Evolutionary conservation across 345 rosid genomes (phyloP), one percentile per base, ranked within the genome.

Genomic region (Lenwebbia sp.): DNA sequence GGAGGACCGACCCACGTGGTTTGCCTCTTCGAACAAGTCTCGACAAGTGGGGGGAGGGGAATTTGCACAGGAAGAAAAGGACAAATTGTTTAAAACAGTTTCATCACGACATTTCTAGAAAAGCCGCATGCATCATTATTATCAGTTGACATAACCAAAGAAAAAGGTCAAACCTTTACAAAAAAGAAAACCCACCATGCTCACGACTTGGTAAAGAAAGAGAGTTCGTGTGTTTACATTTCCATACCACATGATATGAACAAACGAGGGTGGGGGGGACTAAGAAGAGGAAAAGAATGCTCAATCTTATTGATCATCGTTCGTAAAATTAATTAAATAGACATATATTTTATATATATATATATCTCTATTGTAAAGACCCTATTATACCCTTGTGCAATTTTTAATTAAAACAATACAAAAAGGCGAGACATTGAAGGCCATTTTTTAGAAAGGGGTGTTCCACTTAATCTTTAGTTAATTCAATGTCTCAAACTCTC

Each of bases 401-500:
- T 70, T 70, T 88, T 70, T 50, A 50, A 83, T 91, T 86, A 74
- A 91, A 90, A 75, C 49, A n/a, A 84, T 44, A 82, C 44, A 74
- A 51, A 50, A 58, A 81, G 65, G 57, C 22, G 83, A 91, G 86
- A 86, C 84, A 88, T 88, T 86, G 84, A 40, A 51, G 44, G 25
- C n/a, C 22, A 15, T 17, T 86, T 14, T 84, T 37, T 19, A 70
- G 47, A 21, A 37, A 40, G 47, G 84, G 53, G 84, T 54, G 84
- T 84, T 84, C 88, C 84, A 86, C 81, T 70, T 70, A 33, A 37
- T 37, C 84, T 89, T 87, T 50, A 88, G 88, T 60, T 90, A 86
- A 89, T 90, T 90, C 91, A 88, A 90, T 54, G 50, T 90, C 93
- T 84, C 90, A 87, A 37, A 19, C 85, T 85, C 85, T 50, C 52